These are phyloP conservation scores for Ganoderma meredithae DNA, from an alignment of 1,284 basidiomycete genomes.

Conservation along the genomic window DNA sequence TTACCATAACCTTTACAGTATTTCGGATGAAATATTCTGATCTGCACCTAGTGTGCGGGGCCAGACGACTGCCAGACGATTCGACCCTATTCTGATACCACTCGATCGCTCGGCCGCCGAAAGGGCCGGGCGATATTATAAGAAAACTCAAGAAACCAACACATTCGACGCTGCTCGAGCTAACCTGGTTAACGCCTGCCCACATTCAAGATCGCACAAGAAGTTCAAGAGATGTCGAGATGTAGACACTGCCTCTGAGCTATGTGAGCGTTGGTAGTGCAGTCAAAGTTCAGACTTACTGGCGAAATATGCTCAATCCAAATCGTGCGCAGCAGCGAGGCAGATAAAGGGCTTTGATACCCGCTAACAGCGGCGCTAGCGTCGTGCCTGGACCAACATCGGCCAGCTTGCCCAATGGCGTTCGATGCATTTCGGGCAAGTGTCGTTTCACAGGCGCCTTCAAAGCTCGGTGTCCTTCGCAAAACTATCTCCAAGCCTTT, in stretches of 20 bases:
- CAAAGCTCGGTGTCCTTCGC: no score
- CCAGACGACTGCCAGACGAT: no score
- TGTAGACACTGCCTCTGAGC: conserved; percentile 45
- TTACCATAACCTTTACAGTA: no score
- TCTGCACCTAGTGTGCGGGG: no score
- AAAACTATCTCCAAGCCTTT: conserved; percentile 64
- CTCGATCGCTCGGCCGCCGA: conserved; percentile 61
- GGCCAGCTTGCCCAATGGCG: conserved; percentile 61
- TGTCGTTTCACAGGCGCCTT: conserved; percentile 62
- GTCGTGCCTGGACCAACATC: conserved; percentile 58
- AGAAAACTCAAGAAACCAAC: conserved; percentile 67
- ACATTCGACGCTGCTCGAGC: no score
- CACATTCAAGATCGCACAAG: conserved; percentile 55
- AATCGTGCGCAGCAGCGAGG: conserved; percentile 66
- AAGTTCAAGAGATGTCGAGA: conserved; percentile 68
- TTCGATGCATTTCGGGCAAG: conserved; percentile 69
- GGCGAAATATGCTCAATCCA: no score
- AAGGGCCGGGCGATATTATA: conserved; percentile 66
- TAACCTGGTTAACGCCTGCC: conserved; percentile 49
- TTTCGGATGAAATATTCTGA: no score
- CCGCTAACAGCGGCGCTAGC: conserved; percentile 39
- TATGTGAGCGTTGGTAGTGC: no score
- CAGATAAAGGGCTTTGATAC: conserved; percentile 44
- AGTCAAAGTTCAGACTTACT: no score
- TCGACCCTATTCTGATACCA: no score